phyloP scores from a whole-genome alignment of 495 filamentous ascomycete genomes.

The Penicillium manginii region DNA sequence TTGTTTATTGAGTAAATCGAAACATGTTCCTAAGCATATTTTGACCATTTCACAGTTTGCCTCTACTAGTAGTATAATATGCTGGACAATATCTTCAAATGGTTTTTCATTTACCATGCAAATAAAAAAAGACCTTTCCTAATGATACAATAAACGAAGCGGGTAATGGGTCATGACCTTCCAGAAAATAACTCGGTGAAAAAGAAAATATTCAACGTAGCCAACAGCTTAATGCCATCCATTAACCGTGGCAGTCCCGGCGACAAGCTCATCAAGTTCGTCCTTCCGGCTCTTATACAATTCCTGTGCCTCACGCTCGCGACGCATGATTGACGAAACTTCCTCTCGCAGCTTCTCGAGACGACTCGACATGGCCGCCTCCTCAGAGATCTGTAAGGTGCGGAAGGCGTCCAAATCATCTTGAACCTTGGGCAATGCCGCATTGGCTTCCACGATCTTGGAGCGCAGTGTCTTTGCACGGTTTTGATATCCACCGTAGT shows the following conservation, averaged over 20 bases:
- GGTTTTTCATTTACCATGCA: slow-evolving; percentile 16
- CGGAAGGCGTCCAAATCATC: slow-evolving; percentile 75
- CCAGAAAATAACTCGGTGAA: neutral
- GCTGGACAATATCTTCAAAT: slow-evolving; percentile 7
- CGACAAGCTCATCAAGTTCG: slow-evolving; percentile 69
- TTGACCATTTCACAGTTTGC: too few relatives aligned
- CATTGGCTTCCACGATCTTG: slow-evolving; percentile 79
- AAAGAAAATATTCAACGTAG: slow-evolving; percentile 6
- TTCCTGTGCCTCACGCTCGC: slow-evolving; percentile 91
- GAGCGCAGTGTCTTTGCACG: slow-evolving; percentile 78
- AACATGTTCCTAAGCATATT: too few relatives aligned
- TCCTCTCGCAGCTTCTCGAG: slow-evolving; percentile 80
- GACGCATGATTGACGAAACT: slow-evolving; percentile 76
- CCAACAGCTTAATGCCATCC: slow-evolving; percentile 46
- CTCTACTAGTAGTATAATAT: neutral
- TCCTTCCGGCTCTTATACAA: slow-evolving; percentile 74
- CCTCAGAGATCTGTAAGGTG: slow-evolving; percentile 76
- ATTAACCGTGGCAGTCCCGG: slow-evolving; percentile 43
- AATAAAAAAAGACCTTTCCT: slow-evolving; percentile 25
- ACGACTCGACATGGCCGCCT: slow-evolving; percentile 70
- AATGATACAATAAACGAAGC: slow-evolving; percentile 27
- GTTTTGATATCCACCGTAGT: slow-evolving; percentile 88
- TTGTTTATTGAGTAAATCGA: too few relatives aligned
- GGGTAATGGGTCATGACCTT: slow-evolving; percentile 21
- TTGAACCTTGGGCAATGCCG: slow-evolving; percentile 73